Percentiles rank a stretch among this genome's conserved stretches.
Conservation (phyloP, 768 basidiomycete genomes). For the Pholiota molesta region DNA sequence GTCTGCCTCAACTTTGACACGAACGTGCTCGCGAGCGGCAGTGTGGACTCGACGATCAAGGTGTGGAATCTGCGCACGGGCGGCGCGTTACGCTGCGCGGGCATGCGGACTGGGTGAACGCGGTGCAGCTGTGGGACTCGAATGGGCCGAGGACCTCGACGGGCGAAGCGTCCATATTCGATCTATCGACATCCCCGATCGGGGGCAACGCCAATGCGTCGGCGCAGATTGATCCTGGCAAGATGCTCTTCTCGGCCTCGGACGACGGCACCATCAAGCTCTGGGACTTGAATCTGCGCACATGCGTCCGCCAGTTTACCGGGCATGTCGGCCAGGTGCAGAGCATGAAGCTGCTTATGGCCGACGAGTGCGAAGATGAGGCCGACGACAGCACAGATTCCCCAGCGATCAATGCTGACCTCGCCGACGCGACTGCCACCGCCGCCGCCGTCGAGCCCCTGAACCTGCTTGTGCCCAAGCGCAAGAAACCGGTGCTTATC, state of each 20-base stretch:
- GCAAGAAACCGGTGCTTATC: slow-evolving; percentile 74
- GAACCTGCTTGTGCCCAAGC: slow-evolving; percentile 23
- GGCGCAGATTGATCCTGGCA: slow-evolving; percentile 73
- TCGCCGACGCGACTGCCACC: too few relatives aligned
- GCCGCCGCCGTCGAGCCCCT: slow-evolving; percentile 6
- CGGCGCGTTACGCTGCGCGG: slow-evolving; percentile 92
- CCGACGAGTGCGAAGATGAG: slow-evolving; percentile 53
- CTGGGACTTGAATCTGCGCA: slow-evolving; percentile 85
- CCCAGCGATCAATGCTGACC: background rate
- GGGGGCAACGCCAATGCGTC: slow-evolving; percentile 22
- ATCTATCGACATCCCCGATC: slow-evolving; percentile 30
- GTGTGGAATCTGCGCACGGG: slow-evolving; percentile 94
- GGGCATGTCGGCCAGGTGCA: slow-evolving; percentile 97
- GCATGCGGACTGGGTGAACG: slow-evolving; percentile 95
- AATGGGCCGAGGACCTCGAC: slow-evolving; percentile 34
- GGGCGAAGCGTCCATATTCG: slow-evolving; percentile 36
- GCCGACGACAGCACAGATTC: slow-evolving; percentile 25
- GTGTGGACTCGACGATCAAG: slow-evolving; percentile 93
- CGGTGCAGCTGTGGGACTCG: slow-evolving; percentile 91
- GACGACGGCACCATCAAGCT: slow-evolving; percentile 93
- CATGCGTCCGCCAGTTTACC: slow-evolving; percentile 80
- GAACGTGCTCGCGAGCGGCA: slow-evolving; percentile 90
- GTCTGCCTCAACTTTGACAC: slow-evolving; percentile 91
- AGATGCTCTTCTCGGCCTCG: slow-evolving; percentile 96
- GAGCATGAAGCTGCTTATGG: slow-evolving; percentile 77